Conservation (phyloP, 371 early-diverging fungal species). For the Mortierella sp. region DNA sequence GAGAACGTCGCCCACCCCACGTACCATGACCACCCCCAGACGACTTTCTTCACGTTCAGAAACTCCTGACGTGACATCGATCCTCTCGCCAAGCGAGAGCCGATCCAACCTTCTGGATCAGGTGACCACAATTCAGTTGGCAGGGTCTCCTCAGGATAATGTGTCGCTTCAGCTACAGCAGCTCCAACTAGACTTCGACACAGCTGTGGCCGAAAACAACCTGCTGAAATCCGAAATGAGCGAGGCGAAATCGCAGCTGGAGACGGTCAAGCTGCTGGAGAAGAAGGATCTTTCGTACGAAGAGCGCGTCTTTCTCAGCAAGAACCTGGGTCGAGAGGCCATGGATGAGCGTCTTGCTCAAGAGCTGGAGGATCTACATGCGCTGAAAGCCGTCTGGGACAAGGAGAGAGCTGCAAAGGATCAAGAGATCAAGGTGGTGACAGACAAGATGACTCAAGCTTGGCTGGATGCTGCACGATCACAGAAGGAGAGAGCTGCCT, state of each 20-base stretch:
- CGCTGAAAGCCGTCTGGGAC: constrained; percentile 40
- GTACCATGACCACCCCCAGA: constrained; percentile 31
- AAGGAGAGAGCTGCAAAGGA: constrained; percentile 50
- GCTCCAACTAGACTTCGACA: constrained; percentile 29
- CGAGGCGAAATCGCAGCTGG: constrained; percentile 26
- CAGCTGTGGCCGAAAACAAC: constrained; percentile 29
- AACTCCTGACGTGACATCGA: constrained; percentile 25
- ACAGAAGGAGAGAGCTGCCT: constrained; percentile 36
- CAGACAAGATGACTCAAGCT: constrained; percentile 51
- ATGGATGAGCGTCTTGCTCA: constrained; percentile 24
- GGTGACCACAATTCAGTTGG: constrained; percentile 24
- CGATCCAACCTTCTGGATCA: constrained; percentile 44
- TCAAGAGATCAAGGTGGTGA: constrained; percentile 47
- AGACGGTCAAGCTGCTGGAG: constrained; percentile 21
- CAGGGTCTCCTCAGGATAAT: constrained; percentile 11
- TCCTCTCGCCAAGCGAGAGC: constrained; percentile 39
- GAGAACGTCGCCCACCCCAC: constrained; percentile 46
- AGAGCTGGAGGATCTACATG: constrained; percentile 41
- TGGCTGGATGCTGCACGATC: constrained; percentile 53
- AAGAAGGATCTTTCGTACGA: constrained; percentile 34
- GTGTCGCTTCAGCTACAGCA: constrained; percentile 35
- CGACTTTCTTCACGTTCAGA: constrained; percentile 48
- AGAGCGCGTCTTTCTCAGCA: constrained; percentile 25
- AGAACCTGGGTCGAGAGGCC: constrained; percentile 17
- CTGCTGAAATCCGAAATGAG: constrained; percentile 29